These are phyloP conservation scores for Breviolum minutum DNA, from an alignment of 73 alveolate species.

Conservation along the genomic window DNA sequence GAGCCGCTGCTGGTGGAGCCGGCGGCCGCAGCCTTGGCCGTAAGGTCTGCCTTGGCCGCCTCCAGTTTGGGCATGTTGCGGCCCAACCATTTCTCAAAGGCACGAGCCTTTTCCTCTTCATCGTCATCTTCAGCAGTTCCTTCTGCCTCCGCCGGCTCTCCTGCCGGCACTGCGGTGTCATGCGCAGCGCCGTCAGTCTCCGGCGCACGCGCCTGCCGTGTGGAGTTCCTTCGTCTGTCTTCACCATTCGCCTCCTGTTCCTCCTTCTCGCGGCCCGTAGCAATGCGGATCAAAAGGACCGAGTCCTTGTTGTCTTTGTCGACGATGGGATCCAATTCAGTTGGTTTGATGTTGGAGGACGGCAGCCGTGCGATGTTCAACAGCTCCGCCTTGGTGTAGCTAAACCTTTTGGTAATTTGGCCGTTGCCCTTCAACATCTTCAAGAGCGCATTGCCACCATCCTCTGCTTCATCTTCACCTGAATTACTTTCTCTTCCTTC, in stretches of 20 bases:
- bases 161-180: neutral
- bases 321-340: conserved; percentile 54
- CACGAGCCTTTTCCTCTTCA: conserved; percentile 42
- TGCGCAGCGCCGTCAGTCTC: neutral
- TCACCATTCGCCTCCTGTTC: conserved; percentile 66
- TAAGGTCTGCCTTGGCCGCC: conserved; percentile 58
- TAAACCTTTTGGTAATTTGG: neutral
- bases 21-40: conserved; percentile 66
- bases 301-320: conserved; percentile 94
- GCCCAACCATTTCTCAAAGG: conserved; percentile 69
- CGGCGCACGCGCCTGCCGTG: conserved; percentile 6
- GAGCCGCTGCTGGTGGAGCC: conserved; percentile 3
- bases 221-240: neutral
- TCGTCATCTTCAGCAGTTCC: neutral
- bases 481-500: conserved; percentile 83
- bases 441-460: conserved; percentile 49
- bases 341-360: conserved; percentile 69
- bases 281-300: conserved; percentile 70
- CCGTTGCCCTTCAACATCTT: conserved; percentile 64
- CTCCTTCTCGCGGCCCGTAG: conserved; percentile 76
- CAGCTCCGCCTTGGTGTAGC: conserved; percentile 64
- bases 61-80: conserved; percentile 54
- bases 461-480: conserved; percentile 63
- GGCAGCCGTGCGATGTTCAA: conserved; percentile 50
- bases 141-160: neutral